Evolutionary conservation across 1,139 yeast species (phyloP).

Genomic region (Arxiozyma telluris): DNA sequence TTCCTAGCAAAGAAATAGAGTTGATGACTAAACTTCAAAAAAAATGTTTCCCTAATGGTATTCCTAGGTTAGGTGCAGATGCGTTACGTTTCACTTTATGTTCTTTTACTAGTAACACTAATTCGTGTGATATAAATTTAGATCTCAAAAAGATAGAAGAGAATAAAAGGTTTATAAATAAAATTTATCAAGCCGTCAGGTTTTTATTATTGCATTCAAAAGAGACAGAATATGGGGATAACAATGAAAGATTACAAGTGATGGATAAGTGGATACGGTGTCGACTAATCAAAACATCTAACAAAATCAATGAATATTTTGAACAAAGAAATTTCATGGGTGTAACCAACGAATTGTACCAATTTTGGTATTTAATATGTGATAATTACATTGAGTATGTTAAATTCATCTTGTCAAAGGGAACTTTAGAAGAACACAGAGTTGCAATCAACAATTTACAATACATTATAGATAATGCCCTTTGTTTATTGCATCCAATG

Average conservation of each 20-base stretch:
- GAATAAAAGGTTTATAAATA: constrained; percentile 97
- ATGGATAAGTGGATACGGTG: constrained; percentile 96
- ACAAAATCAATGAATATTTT: constrained; percentile 50
- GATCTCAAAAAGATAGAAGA: constrained; percentile 96
- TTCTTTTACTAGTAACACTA: constrained; percentile 96
- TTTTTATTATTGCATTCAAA: constrained; percentile 71
- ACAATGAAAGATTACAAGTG: constrained; percentile 30
- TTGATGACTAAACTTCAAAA: constrained; percentile 84
- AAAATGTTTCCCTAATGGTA: constrained; percentile 89
- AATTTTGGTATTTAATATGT: constrained; percentile 90
- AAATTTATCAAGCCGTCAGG: constrained; percentile 96
- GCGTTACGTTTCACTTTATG: constrained; percentile 95
- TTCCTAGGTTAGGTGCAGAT: constrained; percentile 98
- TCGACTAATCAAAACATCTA: constrained; percentile 61
- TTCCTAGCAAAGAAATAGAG: constrained; percentile 77
- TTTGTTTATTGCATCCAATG: constrained; percentile 88
- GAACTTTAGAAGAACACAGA: constrained; percentile 66
- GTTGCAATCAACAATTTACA: constrained; percentile 87
- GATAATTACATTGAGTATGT: constrained; percentile 97
- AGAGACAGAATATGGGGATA: constrained; percentile 11
- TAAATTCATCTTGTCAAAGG: constrained; percentile 80
- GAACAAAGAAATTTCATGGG: constrained; percentile 83
- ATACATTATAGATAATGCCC: constrained; percentile 86
- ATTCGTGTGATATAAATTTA: constrained; percentile 93
- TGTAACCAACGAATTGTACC: constrained; percentile 74